Evolutionary conservation across 306 rosid genomes (phyloP).

Genomic region (Pyrus communis): DNA sequence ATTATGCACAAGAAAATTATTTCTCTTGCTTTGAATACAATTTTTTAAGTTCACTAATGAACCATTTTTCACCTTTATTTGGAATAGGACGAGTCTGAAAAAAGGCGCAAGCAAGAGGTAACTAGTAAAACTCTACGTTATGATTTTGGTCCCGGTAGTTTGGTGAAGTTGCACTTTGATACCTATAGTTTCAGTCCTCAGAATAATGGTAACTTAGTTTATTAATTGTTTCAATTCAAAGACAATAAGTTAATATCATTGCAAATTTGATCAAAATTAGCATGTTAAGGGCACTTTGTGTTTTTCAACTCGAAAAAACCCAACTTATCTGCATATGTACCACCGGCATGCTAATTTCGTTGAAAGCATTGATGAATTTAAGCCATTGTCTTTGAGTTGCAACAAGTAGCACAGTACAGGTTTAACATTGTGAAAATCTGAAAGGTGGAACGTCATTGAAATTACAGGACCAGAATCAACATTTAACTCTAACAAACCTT

Average conservation of each 20-base stretch:
- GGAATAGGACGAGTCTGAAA: constrained; percentile 48
- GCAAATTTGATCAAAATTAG: not conserved
- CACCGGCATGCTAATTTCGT: not conserved
- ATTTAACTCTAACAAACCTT: not conserved
- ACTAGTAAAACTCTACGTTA: not conserved
- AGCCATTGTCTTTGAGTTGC: not conserved
- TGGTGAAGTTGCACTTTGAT: not conserved
- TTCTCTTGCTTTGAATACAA: not conserved
- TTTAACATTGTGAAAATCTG: not conserved
- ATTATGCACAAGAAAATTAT: not conserved
- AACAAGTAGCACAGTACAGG: not conserved
- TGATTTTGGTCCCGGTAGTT: not conserved
- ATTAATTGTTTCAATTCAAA: not conserved
- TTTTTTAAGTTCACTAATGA: not conserved
- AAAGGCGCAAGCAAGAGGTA: constrained; percentile 50
- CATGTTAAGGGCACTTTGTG: not conserved
- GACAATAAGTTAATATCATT: not conserved
- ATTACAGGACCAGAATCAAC: not conserved
- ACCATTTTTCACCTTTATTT: not conserved
- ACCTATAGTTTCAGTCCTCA: not conserved
- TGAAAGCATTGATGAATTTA: not conserved
- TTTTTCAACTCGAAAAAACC: not conserved
- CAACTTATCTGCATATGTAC: too few relatives aligned
- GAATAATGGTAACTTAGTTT: not conserved
- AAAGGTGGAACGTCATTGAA: not conserved